phyloP scores from a whole-genome alignment of 805 yeast genomes.

The Schizosaccharomyces japonicus region DNA sequence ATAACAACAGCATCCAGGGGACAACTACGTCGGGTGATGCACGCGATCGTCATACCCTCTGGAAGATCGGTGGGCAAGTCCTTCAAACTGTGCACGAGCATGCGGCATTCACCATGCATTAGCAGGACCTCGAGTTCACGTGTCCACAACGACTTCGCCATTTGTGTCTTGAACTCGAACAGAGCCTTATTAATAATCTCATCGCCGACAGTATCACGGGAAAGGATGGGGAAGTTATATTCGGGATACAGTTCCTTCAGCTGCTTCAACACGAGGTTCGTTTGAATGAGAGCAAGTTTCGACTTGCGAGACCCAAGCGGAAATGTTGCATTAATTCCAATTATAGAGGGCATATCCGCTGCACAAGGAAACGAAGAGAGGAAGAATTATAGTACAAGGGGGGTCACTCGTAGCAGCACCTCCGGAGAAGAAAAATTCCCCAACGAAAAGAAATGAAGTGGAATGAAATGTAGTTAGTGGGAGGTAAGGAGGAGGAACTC shows the following conservation, averaged over 20 bases:
- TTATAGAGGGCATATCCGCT: neutral
- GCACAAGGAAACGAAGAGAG: neutral
- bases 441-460: neutral
- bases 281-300: conserved; percentile 64
- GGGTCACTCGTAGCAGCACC: neutral
- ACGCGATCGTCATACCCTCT: conserved; percentile 70
- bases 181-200: conserved; percentile 63
- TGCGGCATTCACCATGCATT: conserved; percentile 34
- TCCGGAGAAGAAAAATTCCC: neutral
- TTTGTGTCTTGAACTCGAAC: conserved; percentile 49
- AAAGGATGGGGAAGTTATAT: conserved; percentile 47
- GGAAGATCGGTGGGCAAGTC: conserved; percentile 64
- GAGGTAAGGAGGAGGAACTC: neutral
- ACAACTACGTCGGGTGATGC: conserved; percentile 51
- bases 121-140: conserved; percentile 70
- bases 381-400: neutral
- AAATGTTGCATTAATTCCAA: neutral
- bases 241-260: conserved; percentile 41
- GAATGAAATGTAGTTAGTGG: neutral
- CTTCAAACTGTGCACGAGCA: conserved; percentile 81
- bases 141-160: conserved; percentile 87
- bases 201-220: conserved; percentile 75
- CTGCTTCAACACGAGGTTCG: conserved; percentile 40
- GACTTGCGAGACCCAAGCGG: conserved; percentile 71
- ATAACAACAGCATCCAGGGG: conserved; percentile 63